These are phyloP conservation scores for Fusarium transvaalense DNA, from an alignment of 2,329 filamentous ascomycete genomes.

Conservation along the genomic window DNA sequence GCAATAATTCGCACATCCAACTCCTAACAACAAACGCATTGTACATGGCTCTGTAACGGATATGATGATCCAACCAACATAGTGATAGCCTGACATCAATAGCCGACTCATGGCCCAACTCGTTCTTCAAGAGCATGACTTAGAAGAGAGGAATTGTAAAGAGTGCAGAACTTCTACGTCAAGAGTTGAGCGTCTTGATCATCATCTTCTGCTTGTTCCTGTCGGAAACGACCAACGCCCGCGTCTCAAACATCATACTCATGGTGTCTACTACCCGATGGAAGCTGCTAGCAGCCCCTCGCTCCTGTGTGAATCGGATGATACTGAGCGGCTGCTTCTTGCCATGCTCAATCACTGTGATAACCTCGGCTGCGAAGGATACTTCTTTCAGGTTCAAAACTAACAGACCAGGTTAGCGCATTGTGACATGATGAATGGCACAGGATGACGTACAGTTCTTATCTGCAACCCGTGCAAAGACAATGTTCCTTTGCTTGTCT, in stretches of 20 bases:
- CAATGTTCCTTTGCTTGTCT: conserved; percentile 82
- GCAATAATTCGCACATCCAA: conserved; percentile 43
- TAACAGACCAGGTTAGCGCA: conserved; percentile 55
- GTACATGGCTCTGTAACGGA: conserved; percentile 28
- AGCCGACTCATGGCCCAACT: not conserved
- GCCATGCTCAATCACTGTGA: conserved; percentile 89
- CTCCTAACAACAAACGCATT: conserved; percentile 31
- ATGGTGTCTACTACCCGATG: conserved; percentile 84
- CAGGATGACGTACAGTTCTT: conserved; percentile 76
- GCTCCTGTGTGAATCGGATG: conserved; percentile 87
- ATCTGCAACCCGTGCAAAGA: conserved; percentile 81
- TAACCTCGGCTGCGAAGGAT: conserved; percentile 87
- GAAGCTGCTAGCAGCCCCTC: conserved; percentile 92
- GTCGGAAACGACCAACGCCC: conserved; percentile 77
- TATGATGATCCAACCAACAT: conserved; percentile 25
- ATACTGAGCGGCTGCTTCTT: conserved; percentile 81
- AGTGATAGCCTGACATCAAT: not conserved
- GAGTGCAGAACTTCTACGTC: conserved; percentile 34
- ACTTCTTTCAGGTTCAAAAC: conserved; percentile 87
- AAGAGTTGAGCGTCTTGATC: conserved; percentile 73
- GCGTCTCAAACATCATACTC: conserved; percentile 73
- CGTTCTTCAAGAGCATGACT: not conserved
- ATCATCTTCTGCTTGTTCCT: conserved; percentile 77
- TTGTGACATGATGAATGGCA: not conserved
- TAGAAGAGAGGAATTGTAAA: not conserved